phyloP scores from a whole-genome alignment of 2,329 filamentous ascomycete species.

The Talaromyces sp. region DNA sequence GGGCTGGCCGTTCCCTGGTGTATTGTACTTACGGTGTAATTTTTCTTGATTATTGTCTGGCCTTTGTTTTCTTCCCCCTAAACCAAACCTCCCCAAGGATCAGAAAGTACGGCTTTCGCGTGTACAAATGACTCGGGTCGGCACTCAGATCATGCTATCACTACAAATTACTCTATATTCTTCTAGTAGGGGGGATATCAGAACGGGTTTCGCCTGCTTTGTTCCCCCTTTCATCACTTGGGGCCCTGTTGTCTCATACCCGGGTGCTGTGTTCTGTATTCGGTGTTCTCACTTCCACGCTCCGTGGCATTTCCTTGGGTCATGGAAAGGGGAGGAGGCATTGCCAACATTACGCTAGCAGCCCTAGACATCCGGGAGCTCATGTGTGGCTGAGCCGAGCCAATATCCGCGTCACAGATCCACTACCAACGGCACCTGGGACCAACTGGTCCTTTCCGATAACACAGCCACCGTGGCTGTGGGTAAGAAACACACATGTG shows the following conservation, averaged over 20 bases:
- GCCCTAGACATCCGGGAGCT: slow-evolving; percentile 14
- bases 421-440: no score
- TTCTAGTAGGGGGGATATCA: no score
- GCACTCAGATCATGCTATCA: no score
- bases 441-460: slow-evolving; percentile 10
- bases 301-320: not conserved
- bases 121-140: no score
- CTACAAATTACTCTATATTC: not conserved
- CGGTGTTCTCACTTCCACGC: not conserved
- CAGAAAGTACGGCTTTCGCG: no score
- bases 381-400: slow-evolving; percentile 23
- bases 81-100: no score
- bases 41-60: not conserved
- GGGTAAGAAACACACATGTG: not conserved
- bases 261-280: not conserved
- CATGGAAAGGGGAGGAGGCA: not conserved
- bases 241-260: no score
- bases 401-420: slow-evolving; percentile 19
- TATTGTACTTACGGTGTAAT: not conserved
- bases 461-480: slow-evolving; percentile 26
- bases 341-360: slow-evolving; percentile 11
- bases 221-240: no score
- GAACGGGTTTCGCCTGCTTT: no score
- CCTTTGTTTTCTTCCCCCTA: not conserved
- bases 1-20: not conserved